phyloP scores from a whole-genome alignment of 257 asterid species.

The Paulownia fortunei region DNA sequence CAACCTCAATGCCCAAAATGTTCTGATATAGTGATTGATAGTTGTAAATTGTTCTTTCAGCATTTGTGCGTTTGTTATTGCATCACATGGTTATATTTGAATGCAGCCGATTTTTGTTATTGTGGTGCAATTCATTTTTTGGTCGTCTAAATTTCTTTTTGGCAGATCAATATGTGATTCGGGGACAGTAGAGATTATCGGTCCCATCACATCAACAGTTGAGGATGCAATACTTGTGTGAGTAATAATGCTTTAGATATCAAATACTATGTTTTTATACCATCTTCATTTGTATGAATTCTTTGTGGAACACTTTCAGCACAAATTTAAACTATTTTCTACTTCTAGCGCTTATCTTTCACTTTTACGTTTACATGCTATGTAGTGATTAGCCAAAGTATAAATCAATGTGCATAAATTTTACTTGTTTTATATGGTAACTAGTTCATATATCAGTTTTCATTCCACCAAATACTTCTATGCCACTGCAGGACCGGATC shows the following conservation, averaged over 20 bases:
- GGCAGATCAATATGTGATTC: constrained; percentile 82
- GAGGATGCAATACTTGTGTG: constrained; percentile 95
- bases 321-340: not conserved
- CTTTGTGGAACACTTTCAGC: not conserved
- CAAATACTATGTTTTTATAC: not conserved
- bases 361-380: not conserved
- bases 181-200: constrained; percentile 92
- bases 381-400: constrained; percentile 18
- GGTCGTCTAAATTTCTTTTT: constrained; percentile 26
- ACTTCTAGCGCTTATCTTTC: constrained; percentile 21
- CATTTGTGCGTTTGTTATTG: constrained; percentile 11
- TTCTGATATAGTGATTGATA: not conserved
- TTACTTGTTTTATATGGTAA: not conserved
- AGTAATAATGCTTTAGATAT: constrained; percentile 44
- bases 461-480: constrained; percentile 13
- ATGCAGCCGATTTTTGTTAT: not conserved
- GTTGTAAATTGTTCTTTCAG: constrained; percentile 26
- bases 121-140: constrained; percentile 18
- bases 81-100: constrained; percentile 20
- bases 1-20: not conserved
- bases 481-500: constrained; percentile 7
- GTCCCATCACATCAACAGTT: constrained; percentile 85
- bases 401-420: not conserved
- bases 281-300: constrained; percentile 11
- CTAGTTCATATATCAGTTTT: constrained; percentile 19